These are phyloP conservation scores for Ogataea methanolica DNA, from an alignment of 805 yeast genomes.

Conservation along the genomic window DNA sequence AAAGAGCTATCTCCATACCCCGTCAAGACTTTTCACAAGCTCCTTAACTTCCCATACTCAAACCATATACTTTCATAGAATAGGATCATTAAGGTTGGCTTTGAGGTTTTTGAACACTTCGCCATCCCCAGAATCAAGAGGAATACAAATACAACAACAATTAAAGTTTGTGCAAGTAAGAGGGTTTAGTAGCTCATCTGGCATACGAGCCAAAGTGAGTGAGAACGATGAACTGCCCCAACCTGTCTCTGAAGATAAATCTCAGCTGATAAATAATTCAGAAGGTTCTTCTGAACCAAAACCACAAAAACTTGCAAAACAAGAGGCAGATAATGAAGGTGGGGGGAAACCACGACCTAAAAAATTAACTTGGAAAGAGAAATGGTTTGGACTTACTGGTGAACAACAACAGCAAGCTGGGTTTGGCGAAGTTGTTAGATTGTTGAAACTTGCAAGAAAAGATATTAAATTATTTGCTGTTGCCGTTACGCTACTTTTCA, in stretches of 20 bases:
- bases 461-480: slow-evolving; percentile 40
- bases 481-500: slow-evolving; percentile 40
- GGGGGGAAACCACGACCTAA: background rate
- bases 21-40: background rate
- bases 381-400: slow-evolving; percentile 26
- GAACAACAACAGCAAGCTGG: slow-evolving; percentile 32
- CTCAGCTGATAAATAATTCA: background rate
- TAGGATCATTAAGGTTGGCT: background rate
- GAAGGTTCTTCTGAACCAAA: too few species aligned
- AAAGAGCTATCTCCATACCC: background rate
- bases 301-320: too few species aligned
- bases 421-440: slow-evolving; percentile 34
- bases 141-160: background rate
- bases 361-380: slow-evolving; percentile 23
- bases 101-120: background rate
- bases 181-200: slow-evolving; percentile 1
- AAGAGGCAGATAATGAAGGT: background rate
- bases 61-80: background rate
- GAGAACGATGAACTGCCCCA: background rate
- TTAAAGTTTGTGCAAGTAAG: background rate
- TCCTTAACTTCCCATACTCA: background rate
- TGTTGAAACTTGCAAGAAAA: slow-evolving; percentile 38
- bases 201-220: background rate
- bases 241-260: background rate
- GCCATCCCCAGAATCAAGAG: background rate